These are phyloP conservation scores for Brachypodium distachyon DNA, from an alignment of 202 grass and related monocot genomes.

Conservation along the genomic window DNA sequence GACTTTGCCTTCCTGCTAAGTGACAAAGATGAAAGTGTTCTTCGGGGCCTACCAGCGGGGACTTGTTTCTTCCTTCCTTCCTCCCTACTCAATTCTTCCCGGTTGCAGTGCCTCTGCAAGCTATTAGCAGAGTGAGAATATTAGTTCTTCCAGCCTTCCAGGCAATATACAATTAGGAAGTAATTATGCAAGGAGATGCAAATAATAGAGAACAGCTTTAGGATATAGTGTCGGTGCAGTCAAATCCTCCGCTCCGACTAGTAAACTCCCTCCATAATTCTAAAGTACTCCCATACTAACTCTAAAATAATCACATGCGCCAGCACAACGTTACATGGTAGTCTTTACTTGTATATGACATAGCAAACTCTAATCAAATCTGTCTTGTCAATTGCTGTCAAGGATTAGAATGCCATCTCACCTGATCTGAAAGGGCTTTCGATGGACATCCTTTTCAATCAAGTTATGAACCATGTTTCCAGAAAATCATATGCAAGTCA, in stretches of 20 bases:
- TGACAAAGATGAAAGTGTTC: constrained; percentile 31
- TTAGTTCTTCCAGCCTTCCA: not conserved
- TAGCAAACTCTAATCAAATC: not conserved
- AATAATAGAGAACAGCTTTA: not conserved
- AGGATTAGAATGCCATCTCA: not conserved
- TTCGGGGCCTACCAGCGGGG: constrained; percentile 22
- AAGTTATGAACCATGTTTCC: not conserved
- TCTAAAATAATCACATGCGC: not conserved
- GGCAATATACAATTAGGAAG: not conserved
- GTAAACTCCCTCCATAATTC: not conserved
- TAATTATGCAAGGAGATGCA: not conserved
- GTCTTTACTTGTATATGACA: constrained; percentile 13
- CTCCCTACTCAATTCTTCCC: not conserved
- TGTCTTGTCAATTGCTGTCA: constrained; percentile 1
- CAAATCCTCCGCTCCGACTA: not conserved
- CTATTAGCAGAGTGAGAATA: not conserved
- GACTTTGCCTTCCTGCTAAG: constrained; percentile 17
- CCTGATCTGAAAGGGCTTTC: not conserved
- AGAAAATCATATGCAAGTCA: constrained; percentile 17
- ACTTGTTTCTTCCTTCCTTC: constrained; percentile 6
- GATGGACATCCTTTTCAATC: constrained; percentile 5
- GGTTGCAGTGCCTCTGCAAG: not conserved
- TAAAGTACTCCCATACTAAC: too few species aligned
- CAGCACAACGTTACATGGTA: not conserved
- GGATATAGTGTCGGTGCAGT: not conserved